Conservation (phyloP, 1,284 basidiomycete species). For the Ustilago trichophora region DNA sequence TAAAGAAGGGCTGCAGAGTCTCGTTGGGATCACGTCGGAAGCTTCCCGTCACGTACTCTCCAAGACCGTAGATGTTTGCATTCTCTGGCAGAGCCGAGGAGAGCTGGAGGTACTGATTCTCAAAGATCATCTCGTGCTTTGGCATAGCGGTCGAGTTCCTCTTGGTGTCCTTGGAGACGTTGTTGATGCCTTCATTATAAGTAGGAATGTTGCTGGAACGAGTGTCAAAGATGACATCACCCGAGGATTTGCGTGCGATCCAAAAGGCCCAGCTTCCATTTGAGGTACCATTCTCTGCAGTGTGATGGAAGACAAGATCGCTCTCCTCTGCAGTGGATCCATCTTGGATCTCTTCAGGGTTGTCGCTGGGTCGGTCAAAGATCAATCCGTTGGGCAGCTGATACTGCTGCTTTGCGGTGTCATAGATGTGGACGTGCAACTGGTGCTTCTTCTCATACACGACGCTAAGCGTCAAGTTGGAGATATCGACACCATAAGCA, state of each 20-base stretch:
- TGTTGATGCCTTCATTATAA: conserved; percentile 41
- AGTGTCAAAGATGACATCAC: conserved; percentile 78
- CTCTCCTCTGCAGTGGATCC: conserved; percentile 39
- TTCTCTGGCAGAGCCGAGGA: conserved; percentile 64
- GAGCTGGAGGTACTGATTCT: conserved; percentile 78
- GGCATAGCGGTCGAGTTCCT: conserved; percentile 57
- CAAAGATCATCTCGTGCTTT: conserved; percentile 68
- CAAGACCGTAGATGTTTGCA: conserved; percentile 80
- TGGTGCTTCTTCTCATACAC: conserved; percentile 71
- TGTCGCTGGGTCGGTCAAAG: conserved; percentile 71
- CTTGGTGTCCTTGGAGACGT: conserved; percentile 22
- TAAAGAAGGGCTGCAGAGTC: conserved; percentile 76
- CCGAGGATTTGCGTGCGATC: conserved; percentile 72
- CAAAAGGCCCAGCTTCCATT: conserved; percentile 77
- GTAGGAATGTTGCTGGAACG: conserved; percentile 66
- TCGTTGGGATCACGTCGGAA: conserved; percentile 74
- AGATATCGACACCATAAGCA: conserved; percentile 77
- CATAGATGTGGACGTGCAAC: conserved; percentile 79
- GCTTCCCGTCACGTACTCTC: conserved; percentile 74
- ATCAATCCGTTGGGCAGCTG: conserved; percentile 75
- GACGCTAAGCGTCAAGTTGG: conserved; percentile 74
- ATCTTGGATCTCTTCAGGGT: conserved; percentile 32
- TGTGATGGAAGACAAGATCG: conserved; percentile 73
- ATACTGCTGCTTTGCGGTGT: conserved; percentile 72
- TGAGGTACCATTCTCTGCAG: conserved; percentile 66